A percentile compares a stretch with the other conserved stretches of the same genome.
These are phyloP conservation scores for Leccinellum rugosiceps DNA, from an alignment of 768 basidiomycete genomes.

Conservation along the genomic window DNA sequence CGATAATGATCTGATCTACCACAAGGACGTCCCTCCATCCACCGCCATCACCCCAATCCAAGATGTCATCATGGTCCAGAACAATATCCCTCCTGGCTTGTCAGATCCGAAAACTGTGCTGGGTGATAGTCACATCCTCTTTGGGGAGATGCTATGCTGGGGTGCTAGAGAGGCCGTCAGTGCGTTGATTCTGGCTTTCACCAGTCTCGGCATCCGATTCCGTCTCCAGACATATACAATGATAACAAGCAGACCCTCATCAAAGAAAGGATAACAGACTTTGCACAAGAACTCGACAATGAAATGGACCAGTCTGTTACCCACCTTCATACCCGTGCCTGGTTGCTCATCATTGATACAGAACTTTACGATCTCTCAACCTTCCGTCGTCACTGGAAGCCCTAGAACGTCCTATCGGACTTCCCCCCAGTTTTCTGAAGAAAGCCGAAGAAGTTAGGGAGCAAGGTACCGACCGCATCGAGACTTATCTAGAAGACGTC, in stretches of 20 bases:
- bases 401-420: constrained; percentile 78
- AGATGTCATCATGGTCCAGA: constrained; percentile 63
- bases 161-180: constrained; percentile 89
- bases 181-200: constrained; percentile 35
- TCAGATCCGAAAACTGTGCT: constrained; percentile 55
- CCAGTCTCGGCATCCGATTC: not conserved
- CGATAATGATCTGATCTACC: constrained; percentile 96
- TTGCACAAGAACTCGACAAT: constrained; percentile 61
- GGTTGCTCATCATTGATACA: constrained; percentile 29
- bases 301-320: constrained; percentile 54
- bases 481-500: constrained; percentile 70
- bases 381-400: constrained; percentile 87
- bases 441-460: constrained; percentile 87
- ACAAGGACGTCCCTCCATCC: constrained; percentile 75
- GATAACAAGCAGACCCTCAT: constrained; percentile 74
- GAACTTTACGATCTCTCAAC: constrained; percentile 65
- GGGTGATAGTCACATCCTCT: constrained; percentile 56
- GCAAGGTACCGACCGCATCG: constrained; percentile 71
- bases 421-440: constrained; percentile 83
- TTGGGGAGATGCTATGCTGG: constrained; percentile 76
- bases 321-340: not conserved
- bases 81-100: constrained; percentile 53
- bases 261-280: constrained; percentile 59
- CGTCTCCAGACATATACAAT: constrained; percentile 71
- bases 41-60: constrained; percentile 64